Base-by-base conservation (phyloP, 2,329 filamentous ascomycete genomes). In the Zasmidium citrigriseum region DNA sequence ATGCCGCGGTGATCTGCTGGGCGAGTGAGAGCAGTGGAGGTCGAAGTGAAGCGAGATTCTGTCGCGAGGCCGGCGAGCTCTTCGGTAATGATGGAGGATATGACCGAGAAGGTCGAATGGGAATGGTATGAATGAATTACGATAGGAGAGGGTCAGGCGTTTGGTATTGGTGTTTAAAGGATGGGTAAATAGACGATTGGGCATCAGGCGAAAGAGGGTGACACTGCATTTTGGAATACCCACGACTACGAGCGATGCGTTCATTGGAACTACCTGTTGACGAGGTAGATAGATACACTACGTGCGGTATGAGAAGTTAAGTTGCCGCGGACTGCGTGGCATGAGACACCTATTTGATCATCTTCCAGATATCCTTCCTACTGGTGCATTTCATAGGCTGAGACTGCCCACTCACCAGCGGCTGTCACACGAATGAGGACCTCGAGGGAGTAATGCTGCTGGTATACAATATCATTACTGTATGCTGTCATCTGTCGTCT, bases 61-160 rank as follows among this genome's bases (percentile, higher is more conserved):
- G 93, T 75, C 86, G 95, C 60, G 93, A 98, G 75, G 93, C 93
- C 2, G 92, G 90, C 5, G 88, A 90, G 75, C 77, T 98, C 50
- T 96, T 97, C 79, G 90, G 91, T 20, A 89, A 89, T 56, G 69
- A 69, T 44, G 64, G 66, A 11, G 29, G 59, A 29, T 54, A 58
- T 25, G 57, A 59, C 25, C 55, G 59, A 24, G 53, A 57, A 29
- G 51, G 20, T 9, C 27, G 55, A 44, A 27, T 57, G 12, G 46
- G 54, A 25, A 63, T 62, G 55, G 57, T 57, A 24, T 64, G 54
- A 59, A 21, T n/a, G n/a, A 10, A 29, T 16, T 48, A 44, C 44
- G 44, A 12, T 25, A 51, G 10, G 23, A 55, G 18, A 22, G 4
- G 27, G 27, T 7, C 7, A 34, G 27, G 14, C 27, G 14, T 7